Percentiles rank a stretch among this genome's conserved stretches.
Conservation (phyloP, 768 basidiomycete species). For the Tylopilus sp. region DNA sequence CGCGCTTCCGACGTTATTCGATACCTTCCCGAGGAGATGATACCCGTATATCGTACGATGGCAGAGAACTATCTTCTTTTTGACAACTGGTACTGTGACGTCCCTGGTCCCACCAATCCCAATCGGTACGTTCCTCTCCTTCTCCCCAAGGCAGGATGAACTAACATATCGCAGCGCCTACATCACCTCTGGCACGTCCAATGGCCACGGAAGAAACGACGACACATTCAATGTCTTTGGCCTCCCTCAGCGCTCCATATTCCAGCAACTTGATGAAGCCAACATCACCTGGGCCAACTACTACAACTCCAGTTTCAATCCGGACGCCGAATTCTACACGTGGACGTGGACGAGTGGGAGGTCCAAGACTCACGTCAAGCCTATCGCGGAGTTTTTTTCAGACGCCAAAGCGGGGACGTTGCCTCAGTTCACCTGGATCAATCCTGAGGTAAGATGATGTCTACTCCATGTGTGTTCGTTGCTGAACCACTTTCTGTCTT, state of each 20-base stretch:
- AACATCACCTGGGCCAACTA: conserved; percentile 26
- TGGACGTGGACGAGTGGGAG: conserved; percentile 21
- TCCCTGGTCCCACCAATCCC: conserved; percentile 26
- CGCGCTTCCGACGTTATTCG: conserved; percentile 19
- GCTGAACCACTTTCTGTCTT: neutral
- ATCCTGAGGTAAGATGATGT: conserved; percentile 20
- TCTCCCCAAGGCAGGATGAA: neutral
- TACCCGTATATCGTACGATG: conserved; percentile 22
- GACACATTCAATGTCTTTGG: conserved; percentile 13
- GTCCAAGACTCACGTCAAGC: conserved; percentile 13
- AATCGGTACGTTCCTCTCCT: conserved; percentile 14
- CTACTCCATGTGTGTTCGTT: neutral
- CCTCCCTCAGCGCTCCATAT: conserved; percentile 27
- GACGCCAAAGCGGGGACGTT: conserved; percentile 22
- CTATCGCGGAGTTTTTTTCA: conserved; percentile 15
- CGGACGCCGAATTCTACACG: conserved; percentile 21
- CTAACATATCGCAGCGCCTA: conserved; percentile 14
- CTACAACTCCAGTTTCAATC: conserved; percentile 27
- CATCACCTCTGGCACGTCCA: conserved; percentile 25
- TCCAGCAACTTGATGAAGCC: conserved; percentile 25
- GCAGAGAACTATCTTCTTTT: conserved; percentile 25
- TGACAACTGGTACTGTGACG: conserved; percentile 25
- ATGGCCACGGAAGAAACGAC: conserved; percentile 23
- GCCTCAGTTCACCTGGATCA: conserved; percentile 27
- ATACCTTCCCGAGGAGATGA: conserved; percentile 22